phyloP scores from a whole-genome alignment of 2,329 filamentous ascomycete species.

The Colletotrichum siamense region DNA sequence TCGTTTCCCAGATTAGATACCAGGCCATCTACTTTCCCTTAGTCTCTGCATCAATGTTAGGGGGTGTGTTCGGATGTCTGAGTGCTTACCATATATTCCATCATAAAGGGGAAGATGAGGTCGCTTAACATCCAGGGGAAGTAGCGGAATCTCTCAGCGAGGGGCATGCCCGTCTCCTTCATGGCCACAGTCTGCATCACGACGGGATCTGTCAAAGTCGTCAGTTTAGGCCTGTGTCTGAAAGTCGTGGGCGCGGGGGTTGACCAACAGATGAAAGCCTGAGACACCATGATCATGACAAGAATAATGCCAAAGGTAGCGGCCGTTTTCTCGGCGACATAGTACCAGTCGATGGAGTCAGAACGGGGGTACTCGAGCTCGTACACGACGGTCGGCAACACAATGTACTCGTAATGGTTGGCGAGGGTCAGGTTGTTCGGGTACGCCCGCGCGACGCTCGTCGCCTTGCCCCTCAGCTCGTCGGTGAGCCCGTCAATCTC shows the following conservation, averaged over 20 bases:
- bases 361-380: conserved; percentile 78
- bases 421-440: conserved; percentile 70
- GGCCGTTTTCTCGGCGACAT: conserved; percentile 73
- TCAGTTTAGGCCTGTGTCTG: background rate
- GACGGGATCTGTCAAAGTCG: conserved; percentile 59
- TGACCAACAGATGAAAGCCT: conserved; percentile 69
- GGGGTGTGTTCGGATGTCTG: background rate
- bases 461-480: conserved; percentile 69
- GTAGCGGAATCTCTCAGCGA: conserved; percentile 65
- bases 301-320: conserved; percentile 77
- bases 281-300: conserved; percentile 80
- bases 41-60: background rate
- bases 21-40: conserved; percentile 59
- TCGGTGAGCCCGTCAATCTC: conserved; percentile 70
- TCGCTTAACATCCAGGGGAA: conserved; percentile 81
- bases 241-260: background rate
- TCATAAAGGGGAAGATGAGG: conserved; percentile 78
- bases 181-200: conserved; percentile 70
- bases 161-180: conserved; percentile 69
- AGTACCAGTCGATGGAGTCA: conserved; percentile 73
- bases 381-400: conserved; percentile 79
- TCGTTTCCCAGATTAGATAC: conserved; percentile 83
- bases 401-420: conserved; percentile 76
- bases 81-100: conserved; percentile 69
- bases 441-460: conserved; percentile 57